A percentile compares a stretch with the other conserved stretches of the same genome.
Conservation (phyloP, 2,329 filamentous ascomycete genomes). For the Aspergillus tanneri region DNA sequence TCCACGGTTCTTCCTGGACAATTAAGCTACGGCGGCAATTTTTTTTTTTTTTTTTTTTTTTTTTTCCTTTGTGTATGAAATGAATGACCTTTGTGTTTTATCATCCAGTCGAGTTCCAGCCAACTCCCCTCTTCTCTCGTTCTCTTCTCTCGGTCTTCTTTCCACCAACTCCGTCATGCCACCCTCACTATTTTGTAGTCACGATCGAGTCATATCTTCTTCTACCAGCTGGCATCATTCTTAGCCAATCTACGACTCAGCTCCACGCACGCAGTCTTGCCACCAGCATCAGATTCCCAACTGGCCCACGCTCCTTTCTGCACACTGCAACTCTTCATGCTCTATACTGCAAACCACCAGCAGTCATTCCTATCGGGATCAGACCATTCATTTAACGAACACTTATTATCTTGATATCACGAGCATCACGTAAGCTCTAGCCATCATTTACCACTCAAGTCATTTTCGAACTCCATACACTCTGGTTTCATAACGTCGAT, state of each 20-base stretch:
- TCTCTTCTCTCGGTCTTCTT: not conserved
- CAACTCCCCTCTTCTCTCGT: not conserved
- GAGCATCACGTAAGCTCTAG: no score
- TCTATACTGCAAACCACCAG: no score
- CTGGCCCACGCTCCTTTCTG: not conserved
- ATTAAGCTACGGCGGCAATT: constrained; percentile 18
- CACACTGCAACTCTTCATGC: not conserved
- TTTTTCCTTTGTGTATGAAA: constrained; percentile 14
- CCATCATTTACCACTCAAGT: no score
- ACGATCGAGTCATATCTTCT: not conserved
- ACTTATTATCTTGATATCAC: no score
- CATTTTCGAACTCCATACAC: no score
- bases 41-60: constrained; percentile 9
- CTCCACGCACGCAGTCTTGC: not conserved
- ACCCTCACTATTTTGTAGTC: not conserved
- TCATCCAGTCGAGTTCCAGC: no score
- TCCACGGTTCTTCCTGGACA: constrained; percentile 8
- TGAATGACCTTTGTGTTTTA: no score
- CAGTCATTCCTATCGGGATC: no score
- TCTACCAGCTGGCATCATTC: not conserved
- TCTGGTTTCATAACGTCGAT: no score
- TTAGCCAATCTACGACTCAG: not conserved
- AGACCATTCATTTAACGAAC: no score
- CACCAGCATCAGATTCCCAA: not conserved
- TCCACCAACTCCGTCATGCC: constrained; percentile 9